These are phyloP conservation scores for Starmerella stigmatis DNA, from an alignment of 805 yeast species.

Conservation along the genomic window DNA sequence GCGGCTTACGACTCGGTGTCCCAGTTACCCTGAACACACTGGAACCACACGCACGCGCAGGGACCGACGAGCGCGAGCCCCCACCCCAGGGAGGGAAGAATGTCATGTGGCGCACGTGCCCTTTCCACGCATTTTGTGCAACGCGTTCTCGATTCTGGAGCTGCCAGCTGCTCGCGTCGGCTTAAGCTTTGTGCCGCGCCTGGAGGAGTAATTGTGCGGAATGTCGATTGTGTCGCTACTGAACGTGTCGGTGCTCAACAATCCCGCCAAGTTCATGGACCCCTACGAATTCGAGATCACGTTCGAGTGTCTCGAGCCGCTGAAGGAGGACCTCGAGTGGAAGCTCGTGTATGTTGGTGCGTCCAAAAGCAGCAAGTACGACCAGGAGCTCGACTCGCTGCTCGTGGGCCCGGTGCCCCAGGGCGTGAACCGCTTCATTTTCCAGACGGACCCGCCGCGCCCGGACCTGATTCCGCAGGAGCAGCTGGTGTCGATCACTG, in stretches of 20 bases:
- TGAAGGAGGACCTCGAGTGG: slow-evolving; percentile 92
- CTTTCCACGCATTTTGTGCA: too few species aligned
- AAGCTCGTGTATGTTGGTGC: slow-evolving; percentile 94
- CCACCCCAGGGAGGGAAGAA: too few species aligned
- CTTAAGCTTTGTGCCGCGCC: too few species aligned
- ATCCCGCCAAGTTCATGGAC: slow-evolving; percentile 88
- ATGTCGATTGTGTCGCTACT: slow-evolving; percentile 92
- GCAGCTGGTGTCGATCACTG: slow-evolving; percentile 91
- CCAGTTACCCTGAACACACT: too few species aligned
- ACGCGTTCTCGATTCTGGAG: slow-evolving; percentile 2
- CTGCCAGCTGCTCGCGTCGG: slow-evolving; percentile 1
- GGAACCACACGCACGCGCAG: too few species aligned
- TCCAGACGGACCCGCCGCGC: slow-evolving; percentile 93
- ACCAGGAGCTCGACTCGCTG: slow-evolving; percentile 90
- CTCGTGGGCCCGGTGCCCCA: slow-evolving; percentile 99
- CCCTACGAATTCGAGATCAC: slow-evolving; percentile 96
- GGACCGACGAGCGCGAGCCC: too few species aligned
- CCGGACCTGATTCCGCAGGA: slow-evolving; percentile 94
- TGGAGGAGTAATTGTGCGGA: background rate
- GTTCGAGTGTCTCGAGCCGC: slow-evolving; percentile 88
- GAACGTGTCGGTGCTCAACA: slow-evolving; percentile 84
- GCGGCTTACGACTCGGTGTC: too few species aligned
- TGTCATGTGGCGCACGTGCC: too few species aligned
- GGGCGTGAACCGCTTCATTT: slow-evolving; percentile 85
- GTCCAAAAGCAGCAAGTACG: slow-evolving; percentile 87